Base-by-base conservation (phyloP, 1,284 basidiomycete species). In the Abortiporus biennis region DNA sequence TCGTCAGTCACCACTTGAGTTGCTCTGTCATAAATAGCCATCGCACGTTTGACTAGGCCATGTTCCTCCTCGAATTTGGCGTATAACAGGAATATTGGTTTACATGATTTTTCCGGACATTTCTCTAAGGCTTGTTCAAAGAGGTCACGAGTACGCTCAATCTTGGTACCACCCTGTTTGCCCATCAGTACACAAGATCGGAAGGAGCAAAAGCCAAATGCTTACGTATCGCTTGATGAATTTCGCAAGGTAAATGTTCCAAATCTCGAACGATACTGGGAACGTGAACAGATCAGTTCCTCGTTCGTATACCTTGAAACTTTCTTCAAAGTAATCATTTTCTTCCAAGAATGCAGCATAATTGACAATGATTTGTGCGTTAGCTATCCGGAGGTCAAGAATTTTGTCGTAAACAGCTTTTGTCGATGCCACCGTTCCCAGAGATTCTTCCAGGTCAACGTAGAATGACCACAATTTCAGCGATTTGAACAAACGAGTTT, bases 391-490 rank as follows among this genome's bases (percentile, higher is more conserved):
- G 49, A 99, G 76, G 55, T 98, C 94, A 56, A 99, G 71, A 50
- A 99, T 97, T 66, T 91, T 92, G 72, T 99, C 95, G 59, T 99
- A 99, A 0, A 94, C 92, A 0, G 77, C 78, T 64, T 98, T 98
- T 1, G 95, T 76, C 1, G 87, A 85, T 49, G 97, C 93, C 20
- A 97, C 86, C 0, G 90, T 84, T 3, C 95, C 95, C 52, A 98
- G 87, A 1, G 92, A 93, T 61, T 99, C 96, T 62, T 98, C 93
- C 21, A 99, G 72, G 58, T 99, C 96, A 46, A 96, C 88, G 59
- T 96, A 97, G 71, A 97, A 99, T 1, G 92, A 95, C 96, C 96
- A 99, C 1, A 99, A 76, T 63, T 99, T 99, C 48, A 99, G 72
- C 1, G 93, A 96, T 61, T 99, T 99, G 79, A 99, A 99, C 32